Evolutionary conservation across 192 early-diverging fungal species (phyloP).

Genomic region (Backusella macrospora): DNA sequence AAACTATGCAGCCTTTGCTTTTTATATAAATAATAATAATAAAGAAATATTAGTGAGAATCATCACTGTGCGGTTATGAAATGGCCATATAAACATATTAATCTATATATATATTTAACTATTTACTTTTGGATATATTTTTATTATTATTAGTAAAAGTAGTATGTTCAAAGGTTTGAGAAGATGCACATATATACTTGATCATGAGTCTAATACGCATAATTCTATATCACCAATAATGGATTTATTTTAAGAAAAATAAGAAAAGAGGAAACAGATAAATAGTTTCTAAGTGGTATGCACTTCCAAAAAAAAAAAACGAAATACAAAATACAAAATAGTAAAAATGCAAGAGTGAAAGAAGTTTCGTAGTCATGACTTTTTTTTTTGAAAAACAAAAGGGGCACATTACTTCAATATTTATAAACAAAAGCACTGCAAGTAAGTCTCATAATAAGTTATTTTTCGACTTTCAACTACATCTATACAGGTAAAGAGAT

Average conservation of each 20-base stretch:
- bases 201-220: not conserved
- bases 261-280: not conserved
- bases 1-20: not conserved
- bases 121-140: not conserved
- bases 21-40: not conserved
- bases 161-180: not conserved
- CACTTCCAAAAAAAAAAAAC: not conserved
- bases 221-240: not conserved
- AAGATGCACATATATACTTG: constrained; percentile 1
- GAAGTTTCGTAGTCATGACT: not conserved
- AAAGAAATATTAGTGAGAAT: not conserved
- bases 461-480: not conserved
- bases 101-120: no score
- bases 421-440: constrained; percentile 7
- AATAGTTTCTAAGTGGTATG: not conserved
- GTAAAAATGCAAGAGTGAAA: not conserved
- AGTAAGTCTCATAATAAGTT: not conserved
- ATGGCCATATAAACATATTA: no score
- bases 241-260: not conserved
- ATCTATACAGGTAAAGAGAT: not conserved
- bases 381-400: not conserved
- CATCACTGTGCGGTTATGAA: no score
- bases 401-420: not conserved
- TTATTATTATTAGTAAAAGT: not conserved
- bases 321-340: not conserved